Evolutionary conservation across 345 rosid genomes (phyloP).

Genomic region (Crucihimalaya himalaica): DNA sequence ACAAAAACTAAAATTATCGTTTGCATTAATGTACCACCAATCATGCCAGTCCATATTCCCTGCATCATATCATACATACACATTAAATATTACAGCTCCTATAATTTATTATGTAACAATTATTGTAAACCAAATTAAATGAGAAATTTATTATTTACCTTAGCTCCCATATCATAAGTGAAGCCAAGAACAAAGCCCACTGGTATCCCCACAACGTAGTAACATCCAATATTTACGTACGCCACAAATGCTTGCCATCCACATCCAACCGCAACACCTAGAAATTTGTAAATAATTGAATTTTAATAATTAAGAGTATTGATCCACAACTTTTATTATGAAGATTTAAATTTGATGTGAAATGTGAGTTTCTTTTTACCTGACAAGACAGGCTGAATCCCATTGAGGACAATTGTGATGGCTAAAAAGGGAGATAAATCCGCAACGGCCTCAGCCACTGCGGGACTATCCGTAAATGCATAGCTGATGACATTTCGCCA

Average conservation of each 20-base stretch:
- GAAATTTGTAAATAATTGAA: not conserved
- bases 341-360: not conserved
- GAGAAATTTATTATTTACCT: constrained; percentile 39
- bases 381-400: constrained; percentile 58
- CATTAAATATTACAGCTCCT: constrained; percentile 21
- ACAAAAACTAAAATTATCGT: constrained; percentile 53
- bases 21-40: constrained; percentile 63
- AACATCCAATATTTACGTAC: constrained; percentile 75
- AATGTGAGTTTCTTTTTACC: constrained; percentile 44
- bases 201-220: constrained; percentile 65
- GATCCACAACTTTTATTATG: not conserved
- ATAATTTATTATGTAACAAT: not conserved
- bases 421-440: constrained; percentile 61
- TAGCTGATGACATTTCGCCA: constrained; percentile 58
- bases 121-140: not conserved
- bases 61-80: constrained; percentile 17
- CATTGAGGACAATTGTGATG: constrained; percentile 47
- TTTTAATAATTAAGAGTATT: not conserved
- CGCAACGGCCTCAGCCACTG: constrained; percentile 56
- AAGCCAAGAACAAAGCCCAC: constrained; percentile 65
- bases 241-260: constrained; percentile 95
- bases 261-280: constrained; percentile 81
- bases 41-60: constrained; percentile 76
- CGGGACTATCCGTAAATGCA: constrained; percentile 58
- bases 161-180: constrained; percentile 54